Conservation (phyloP, 1,139 yeast species). For the Kodamaea sp. region DNA sequence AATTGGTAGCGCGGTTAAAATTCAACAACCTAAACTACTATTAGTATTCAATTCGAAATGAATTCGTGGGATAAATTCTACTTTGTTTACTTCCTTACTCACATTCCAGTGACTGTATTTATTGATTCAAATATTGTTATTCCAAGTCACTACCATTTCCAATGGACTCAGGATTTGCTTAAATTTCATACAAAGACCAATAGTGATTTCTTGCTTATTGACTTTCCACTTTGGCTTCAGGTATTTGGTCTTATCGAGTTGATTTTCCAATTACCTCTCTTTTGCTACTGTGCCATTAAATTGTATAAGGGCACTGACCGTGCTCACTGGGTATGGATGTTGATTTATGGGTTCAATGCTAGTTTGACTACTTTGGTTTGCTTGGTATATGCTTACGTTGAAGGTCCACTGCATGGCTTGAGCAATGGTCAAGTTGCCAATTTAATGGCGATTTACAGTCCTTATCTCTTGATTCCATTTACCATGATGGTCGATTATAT, state of each 20-base stretch:
- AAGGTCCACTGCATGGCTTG: conserved; percentile 36
- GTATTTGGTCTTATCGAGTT: conserved; percentile 70
- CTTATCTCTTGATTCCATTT: conserved; percentile 65
- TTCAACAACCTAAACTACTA: no score
- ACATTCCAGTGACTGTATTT: conserved; percentile 69
- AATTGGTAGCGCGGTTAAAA: no score
- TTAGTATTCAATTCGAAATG: conserved; percentile 1
- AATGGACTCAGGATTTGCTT: conserved; percentile 46
- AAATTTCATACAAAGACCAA: conserved; percentile 59
- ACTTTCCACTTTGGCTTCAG: conserved; percentile 64
- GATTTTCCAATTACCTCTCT: conserved; percentile 73
- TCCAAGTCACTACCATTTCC: conserved; percentile 48
- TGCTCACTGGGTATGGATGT: conserved; percentile 45
- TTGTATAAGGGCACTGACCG: conserved; percentile 15
- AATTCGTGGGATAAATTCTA: conserved; percentile 21
- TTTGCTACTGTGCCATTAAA: conserved; percentile 41
- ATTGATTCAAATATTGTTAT: conserved; percentile 73
- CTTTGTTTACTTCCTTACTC: conserved; percentile 43
- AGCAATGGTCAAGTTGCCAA: conserved; percentile 31
- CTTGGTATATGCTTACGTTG: conserved; percentile 38
- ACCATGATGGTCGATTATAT: conserved; percentile 48
- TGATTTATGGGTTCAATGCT: conserved; percentile 78
- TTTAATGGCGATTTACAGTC: conserved; percentile 54
- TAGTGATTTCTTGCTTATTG: conserved; percentile 63
- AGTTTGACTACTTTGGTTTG: conserved; percentile 70